These are phyloP conservation scores for Hypomontagnella monticulosa DNA, from an alignment of 495 filamentous ascomycete species.

Conservation along the genomic window DNA sequence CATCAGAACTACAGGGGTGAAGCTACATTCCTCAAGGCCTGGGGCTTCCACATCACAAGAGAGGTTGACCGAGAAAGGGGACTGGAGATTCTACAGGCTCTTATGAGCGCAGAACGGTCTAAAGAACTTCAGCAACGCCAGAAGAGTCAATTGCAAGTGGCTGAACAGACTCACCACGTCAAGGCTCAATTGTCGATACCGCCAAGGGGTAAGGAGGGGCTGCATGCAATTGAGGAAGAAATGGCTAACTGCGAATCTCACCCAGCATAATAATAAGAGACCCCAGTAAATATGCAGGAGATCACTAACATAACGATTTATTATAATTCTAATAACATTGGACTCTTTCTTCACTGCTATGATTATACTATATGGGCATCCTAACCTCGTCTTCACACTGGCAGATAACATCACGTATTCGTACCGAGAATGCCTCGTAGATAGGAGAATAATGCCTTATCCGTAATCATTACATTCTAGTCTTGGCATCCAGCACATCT, in stretches of 20 bases:
- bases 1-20: conserved; percentile 56
- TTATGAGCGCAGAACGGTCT: conserved; percentile 47
- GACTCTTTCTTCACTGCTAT: too few relatives aligned
- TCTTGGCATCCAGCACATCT: too few relatives aligned
- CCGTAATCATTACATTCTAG: too few relatives aligned
- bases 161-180: background rate
- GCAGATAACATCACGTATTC: too few relatives aligned
- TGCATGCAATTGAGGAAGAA: conserved; percentile 14
- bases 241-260: background rate
- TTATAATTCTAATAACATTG: too few relatives aligned
- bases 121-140: conserved; percentile 7
- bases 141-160: background rate
- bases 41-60: conserved; percentile 51
- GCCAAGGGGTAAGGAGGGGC: conserved; percentile 1
- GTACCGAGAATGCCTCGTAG: too few relatives aligned
- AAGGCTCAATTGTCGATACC: too few relatives aligned
- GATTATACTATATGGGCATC: too few relatives aligned
- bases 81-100: conserved; percentile 47
- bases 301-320: too few relatives aligned
- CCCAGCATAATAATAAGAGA: background rate
- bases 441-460: too few relatives aligned
- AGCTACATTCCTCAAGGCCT: conserved; percentile 51
- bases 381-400: too few relatives aligned
- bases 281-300: too few relatives aligned
- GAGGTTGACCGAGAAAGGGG: conserved; percentile 48